These are phyloP conservation scores for Stephania cephalantha DNA, from an alignment of 164 flowering plant species.

Conservation along the genomic window DNA sequence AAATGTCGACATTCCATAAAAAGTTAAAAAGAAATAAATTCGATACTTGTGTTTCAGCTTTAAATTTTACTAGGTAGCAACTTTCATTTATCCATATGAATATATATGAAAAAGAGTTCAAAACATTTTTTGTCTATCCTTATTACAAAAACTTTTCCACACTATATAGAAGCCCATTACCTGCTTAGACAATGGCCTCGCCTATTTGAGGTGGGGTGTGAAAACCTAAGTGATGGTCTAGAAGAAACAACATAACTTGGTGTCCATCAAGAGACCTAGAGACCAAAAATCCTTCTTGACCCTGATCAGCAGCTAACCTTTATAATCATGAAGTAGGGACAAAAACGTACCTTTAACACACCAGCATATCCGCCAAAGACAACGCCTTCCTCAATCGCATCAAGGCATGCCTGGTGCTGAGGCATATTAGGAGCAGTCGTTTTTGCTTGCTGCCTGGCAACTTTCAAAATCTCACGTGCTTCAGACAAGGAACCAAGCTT, in stretches of 20 bases:
- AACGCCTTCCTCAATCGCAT: constrained; percentile 84
- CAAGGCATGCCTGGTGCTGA: constrained; percentile 84
- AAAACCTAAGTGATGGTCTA: neutral
- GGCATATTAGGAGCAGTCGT: constrained; percentile 78
- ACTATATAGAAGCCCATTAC: too few relatives aligned
- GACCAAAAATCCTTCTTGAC: neutral
- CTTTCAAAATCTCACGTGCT: constrained; percentile 52
- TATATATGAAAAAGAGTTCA: too few relatives aligned
- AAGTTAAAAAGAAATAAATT: too few relatives aligned
- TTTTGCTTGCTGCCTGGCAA: constrained; percentile 62
- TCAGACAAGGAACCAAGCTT: constrained; percentile 78
- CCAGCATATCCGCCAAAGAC: constrained; percentile 87
- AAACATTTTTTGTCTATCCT: too few relatives aligned
- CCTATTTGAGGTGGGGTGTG: too few relatives aligned
- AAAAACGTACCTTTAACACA: constrained; percentile 54
- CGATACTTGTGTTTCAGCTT: too few relatives aligned
- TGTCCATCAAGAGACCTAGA: neutral
- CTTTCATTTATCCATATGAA: too few relatives aligned
- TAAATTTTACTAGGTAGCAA: too few relatives aligned
- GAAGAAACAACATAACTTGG: too few relatives aligned
- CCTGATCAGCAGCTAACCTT: neutral
- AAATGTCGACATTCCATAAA: too few relatives aligned
- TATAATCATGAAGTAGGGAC: neutral
- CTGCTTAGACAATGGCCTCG: too few relatives aligned
- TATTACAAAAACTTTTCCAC: too few relatives aligned